Conservation (phyloP, 768 basidiomycete genomes). For the Tylopilus sp. region DNA sequence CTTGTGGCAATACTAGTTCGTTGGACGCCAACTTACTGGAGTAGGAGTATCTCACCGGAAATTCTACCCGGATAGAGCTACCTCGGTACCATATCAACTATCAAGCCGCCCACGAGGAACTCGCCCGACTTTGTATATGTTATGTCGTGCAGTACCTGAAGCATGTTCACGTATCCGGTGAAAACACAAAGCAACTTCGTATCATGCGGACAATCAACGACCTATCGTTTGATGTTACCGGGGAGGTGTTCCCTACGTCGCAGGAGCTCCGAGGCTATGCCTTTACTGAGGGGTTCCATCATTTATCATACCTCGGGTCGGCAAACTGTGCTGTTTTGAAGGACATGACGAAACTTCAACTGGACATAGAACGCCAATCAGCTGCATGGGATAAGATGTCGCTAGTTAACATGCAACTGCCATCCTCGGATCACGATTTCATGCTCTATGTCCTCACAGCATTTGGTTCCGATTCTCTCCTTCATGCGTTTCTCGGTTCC, state of each 20-base stretch:
- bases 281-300: conserved; percentile 1
- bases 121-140: conserved; percentile 5
- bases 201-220: background rate
- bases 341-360: conserved; percentile 1
- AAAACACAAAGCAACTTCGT: background rate
- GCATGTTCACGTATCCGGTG: background rate
- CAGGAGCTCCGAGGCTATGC: conserved; percentile 6
- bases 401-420: background rate
- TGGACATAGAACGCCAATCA: background rate
- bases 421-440: conserved; percentile 1
- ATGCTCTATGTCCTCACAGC: conserved; percentile 5
- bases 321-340: background rate
- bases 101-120: conserved; percentile 1
- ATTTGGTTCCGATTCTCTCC: conserved; percentile 1
- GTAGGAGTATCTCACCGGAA: conserved; percentile 15
- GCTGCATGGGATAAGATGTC: conserved; percentile 1
- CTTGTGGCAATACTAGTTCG: accelerated
- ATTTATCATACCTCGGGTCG: conserved; percentile 3
- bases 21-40: background rate
- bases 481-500: background rate
- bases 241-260: background rate
- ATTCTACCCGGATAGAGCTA: background rate
- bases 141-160: conserved; percentile 1
- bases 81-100: conserved; percentile 5
- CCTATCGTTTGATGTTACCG: background rate